phyloP scores from a whole-genome alignment of 768 basidiomycete species.

The Lepiota venenata region DNA sequence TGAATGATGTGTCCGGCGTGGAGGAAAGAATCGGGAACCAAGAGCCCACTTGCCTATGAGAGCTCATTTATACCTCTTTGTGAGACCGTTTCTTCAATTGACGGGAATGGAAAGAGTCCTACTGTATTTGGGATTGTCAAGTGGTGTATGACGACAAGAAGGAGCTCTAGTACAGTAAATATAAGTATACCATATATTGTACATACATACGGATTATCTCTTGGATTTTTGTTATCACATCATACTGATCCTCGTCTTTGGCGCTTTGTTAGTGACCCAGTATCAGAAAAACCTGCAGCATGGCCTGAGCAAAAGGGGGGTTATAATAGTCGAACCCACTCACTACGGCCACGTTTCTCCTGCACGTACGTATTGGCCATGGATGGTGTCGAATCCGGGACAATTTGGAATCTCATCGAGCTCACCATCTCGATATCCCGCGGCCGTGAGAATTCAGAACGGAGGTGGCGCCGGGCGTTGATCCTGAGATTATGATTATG shows the following conservation, averaged over 20 bases:
- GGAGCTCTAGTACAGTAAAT: background rate
- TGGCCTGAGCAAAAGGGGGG: background rate
- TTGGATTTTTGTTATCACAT: background rate
- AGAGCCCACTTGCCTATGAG: no score
- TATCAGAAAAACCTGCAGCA: background rate
- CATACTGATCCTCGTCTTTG: background rate
- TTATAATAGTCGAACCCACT: background rate
- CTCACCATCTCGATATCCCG: conserved; percentile 1
- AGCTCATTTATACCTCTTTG: no score
- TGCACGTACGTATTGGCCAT: background rate
- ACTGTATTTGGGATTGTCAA: background rate
- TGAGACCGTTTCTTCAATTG: no score
- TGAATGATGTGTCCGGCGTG: background rate
- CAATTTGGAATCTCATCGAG: background rate
- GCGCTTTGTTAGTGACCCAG: background rate
- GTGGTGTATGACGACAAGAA: background rate
- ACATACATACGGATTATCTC: background rate
- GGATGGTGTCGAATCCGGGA: background rate
- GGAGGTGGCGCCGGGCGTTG: conserved; percentile 9
- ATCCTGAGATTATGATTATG: background rate
- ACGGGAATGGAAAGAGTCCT: background rate
- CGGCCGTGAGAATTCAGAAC: background rate
- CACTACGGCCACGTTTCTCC: conserved; percentile 1
- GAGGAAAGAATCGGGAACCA: background rate
- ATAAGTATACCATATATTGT: background rate